Conservation (phyloP, 441 rosid species). For the Omphalea diandra region DNA sequence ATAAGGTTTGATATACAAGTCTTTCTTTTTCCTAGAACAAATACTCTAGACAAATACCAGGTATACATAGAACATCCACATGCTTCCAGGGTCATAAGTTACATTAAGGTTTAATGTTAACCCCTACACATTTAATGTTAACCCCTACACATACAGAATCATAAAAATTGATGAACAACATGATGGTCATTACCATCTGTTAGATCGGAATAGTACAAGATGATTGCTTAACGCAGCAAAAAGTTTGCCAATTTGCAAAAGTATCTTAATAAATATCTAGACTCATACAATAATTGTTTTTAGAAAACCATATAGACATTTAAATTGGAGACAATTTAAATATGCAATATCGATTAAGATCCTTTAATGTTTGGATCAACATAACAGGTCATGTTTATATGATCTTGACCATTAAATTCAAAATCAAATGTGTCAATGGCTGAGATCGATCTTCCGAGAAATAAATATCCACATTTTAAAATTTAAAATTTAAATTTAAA, state of each 20-base stretch:
- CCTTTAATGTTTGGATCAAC: too few species aligned
- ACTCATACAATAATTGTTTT: background rate
- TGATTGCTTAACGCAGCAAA: background rate
- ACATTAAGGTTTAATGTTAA: background rate
- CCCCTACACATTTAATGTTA: background rate
- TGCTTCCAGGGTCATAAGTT: background rate
- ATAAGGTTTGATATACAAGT: background rate
- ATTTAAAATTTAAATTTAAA: too few species aligned
- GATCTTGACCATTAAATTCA: too few species aligned
- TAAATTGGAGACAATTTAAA: background rate
- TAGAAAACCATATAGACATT: background rate
- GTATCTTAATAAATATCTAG: background rate
- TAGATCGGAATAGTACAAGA: background rate
- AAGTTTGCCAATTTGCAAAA: background rate
- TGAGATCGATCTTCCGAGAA: too few species aligned
- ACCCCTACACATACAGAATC: background rate
- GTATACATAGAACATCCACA: background rate
- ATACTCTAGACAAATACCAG: background rate
- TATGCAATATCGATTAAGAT: background rate
- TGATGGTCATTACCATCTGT: background rate
- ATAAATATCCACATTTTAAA: too few species aligned
- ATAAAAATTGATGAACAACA: background rate
- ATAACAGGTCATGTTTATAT: too few species aligned
- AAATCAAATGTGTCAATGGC: too few species aligned
- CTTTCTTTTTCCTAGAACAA: background rate